Evolutionary conservation across 306 rosid species (phyloP), one percentile per base, ranked within the genome.

Genomic region (Canavalia gladiata): DNA sequence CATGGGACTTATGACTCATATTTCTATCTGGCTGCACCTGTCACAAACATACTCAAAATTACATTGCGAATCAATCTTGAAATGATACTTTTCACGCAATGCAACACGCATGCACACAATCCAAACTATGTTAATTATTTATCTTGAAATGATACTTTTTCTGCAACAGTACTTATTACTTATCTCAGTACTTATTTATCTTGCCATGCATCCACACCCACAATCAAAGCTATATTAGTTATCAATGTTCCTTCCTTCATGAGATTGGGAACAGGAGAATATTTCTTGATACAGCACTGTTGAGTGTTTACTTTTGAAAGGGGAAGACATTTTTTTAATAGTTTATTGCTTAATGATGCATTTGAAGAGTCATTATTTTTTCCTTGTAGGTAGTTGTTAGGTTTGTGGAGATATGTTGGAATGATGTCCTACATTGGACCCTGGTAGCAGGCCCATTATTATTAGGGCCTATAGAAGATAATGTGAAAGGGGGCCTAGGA

Each of bases 81-180:
- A 18, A 18, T 18, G 25, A 18, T 18, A 18, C 25, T 18, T 18
- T 18, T 18, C 25, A 0, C 25, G 0, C 25, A 18, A 18, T 18
- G 25, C 25, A 18, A 18, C 25, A 18, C 25, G 25, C 45, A 13
- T 5, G 10, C 62, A 31, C 9, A 63, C 30, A 63, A 33, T 34
- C 68, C 33, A 33, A 12, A 59, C 30, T 31, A 59, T 62, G 95
- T 94, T 85, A 57, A 84, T 71, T 84, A 51, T 57, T 68, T 72
- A 70, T 76, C 49, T 77, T 50, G n/a, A 64, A 33, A 55, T 68
- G 13, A 33, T 41, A 72, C 51, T 46, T 62, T 68, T 60, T 71
- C 55, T 30, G 28, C 4, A 18, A 25, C 11, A n/a, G 76, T 76
- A 63, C 39, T 79, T 76, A 65, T 58, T 60, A 2, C 50, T 18